phyloP scores from a whole-genome alignment of 2,329 filamentous ascomycete genomes.

The Penicillium oxalicum region DNA sequence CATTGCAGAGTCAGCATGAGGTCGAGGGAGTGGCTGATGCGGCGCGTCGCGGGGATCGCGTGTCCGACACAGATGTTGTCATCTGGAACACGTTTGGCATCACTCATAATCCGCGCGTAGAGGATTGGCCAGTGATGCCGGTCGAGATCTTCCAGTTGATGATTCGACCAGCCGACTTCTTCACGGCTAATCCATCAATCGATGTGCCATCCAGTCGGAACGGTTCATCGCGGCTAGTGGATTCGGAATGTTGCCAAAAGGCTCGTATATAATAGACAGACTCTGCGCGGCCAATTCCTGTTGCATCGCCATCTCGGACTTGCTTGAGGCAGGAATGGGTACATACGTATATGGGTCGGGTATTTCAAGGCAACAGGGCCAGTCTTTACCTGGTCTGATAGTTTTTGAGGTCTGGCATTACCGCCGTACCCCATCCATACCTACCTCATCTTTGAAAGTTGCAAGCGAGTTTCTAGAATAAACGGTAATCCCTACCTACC shows the following conservation, averaged over 20 bases:
- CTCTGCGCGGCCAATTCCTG: too few relatives aligned
- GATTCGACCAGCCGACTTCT: constrained; percentile 50
- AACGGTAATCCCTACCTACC: too few relatives aligned
- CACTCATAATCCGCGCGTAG: constrained; percentile 41
- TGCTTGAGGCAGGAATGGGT: too few relatives aligned
- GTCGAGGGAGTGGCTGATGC: constrained; percentile 31
- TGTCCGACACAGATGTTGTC: constrained; percentile 39
- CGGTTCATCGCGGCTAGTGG: constrained; percentile 25
- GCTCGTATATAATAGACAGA: constrained; percentile 21
- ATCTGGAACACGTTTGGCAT: constrained; percentile 43
- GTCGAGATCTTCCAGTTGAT: constrained; percentile 36
- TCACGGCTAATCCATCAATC: constrained; percentile 48
- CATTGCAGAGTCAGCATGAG: constrained; percentile 46
- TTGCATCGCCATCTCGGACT: too few relatives aligned
- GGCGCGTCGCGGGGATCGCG: constrained; percentile 27
- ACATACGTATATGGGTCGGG: too few relatives aligned
- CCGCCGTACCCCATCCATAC: too few relatives aligned
- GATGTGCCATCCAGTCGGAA: constrained; percentile 46
- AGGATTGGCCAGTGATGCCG: constrained; percentile 43
- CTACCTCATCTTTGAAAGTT: too few relatives aligned
- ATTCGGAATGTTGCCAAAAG: constrained; percentile 29
- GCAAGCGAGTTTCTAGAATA: too few relatives aligned
- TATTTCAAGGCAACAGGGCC: too few relatives aligned
- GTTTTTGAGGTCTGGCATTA: too few relatives aligned
- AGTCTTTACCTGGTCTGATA: too few relatives aligned